A percentile compares a stretch with the other conserved stretches of the same genome.
phyloP scores from a whole-genome alignment of 176 grass and related monocot species.

The Rhynchospora breviuscula region DNA sequence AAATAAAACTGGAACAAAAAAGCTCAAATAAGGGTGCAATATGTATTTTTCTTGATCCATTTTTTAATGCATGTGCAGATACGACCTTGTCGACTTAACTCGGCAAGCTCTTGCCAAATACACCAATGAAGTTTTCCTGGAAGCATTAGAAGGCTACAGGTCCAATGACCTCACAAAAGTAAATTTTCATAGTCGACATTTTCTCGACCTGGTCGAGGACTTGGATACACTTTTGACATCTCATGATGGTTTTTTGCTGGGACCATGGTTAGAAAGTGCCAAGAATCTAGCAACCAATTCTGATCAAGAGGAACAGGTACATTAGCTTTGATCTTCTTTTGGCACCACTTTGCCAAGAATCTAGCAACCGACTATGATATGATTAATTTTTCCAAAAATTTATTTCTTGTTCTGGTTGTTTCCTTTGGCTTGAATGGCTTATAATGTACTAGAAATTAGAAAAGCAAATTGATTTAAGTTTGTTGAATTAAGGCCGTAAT shows the following conservation, averaged over 20 bases:
- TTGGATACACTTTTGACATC: slow-evolving; percentile 50
- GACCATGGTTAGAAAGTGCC: slow-evolving; percentile 69
- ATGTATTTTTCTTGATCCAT: background rate
- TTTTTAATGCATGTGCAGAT: slow-evolving; percentile 34
- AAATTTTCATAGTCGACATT: slow-evolving; percentile 28
- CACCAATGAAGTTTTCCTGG: slow-evolving; percentile 57
- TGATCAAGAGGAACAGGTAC: slow-evolving; percentile 59
- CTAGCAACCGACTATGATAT: too few relatives aligned
- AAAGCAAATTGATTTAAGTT: background rate
- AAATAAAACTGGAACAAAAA: background rate
- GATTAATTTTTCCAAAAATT: too few relatives aligned
- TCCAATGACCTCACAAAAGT: slow-evolving; percentile 41
- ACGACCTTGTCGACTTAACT: slow-evolving; percentile 81
- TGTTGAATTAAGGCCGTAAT: background rate
- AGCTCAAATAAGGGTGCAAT: background rate
- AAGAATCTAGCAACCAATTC: slow-evolving; percentile 46
- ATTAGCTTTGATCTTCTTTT: background rate
- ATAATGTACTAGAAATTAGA: background rate
- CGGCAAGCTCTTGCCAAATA: slow-evolving; percentile 77
- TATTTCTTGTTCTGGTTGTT: background rate
- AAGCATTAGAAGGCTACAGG: slow-evolving; percentile 53
- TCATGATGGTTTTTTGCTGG: slow-evolving; percentile 80
- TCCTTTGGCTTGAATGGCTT: background rate
- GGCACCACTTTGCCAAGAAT: background rate
- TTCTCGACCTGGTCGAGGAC: slow-evolving; percentile 60